Evolutionary conservation across 1,139 yeast genomes (phyloP), one percentile per base, ranked within the genome.

Genomic region (Yamadazyma siamensis): DNA sequence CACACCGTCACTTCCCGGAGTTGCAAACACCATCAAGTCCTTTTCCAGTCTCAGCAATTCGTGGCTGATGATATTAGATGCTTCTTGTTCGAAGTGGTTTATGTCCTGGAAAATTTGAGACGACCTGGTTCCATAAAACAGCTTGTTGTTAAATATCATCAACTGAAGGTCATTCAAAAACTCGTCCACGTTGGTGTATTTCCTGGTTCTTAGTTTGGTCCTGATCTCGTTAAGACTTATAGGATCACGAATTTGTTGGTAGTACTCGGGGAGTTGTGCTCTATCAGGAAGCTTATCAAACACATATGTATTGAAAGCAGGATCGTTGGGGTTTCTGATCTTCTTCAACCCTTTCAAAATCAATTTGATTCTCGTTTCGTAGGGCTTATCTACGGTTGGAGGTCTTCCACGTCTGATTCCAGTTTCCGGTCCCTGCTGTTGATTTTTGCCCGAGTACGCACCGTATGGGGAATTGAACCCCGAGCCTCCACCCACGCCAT

Each of bases 321-420:
- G 69, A 28, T 65, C 67, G 33, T 61, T 56, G 5, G 71, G 68
- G 43, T 75, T 79, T 32, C 77, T 73, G 36, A 83, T 79, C 50
- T 84, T 84, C 47, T 87, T 84, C 49, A 91, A 69, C 29, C 78
- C 80, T 51, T 94, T 80, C 65, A 89, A 64, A 25, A 91, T 80
- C 40, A 86, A 79, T 56, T 89, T 89, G 53, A 89, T 88, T 41
- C 96, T 71, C 46, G 87, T 88, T 58, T 91, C 96, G 56, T 83
- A 89, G 4, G 96, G 96, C 47, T 84, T 80, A 56, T 89, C 97
- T 35, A 89, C 94, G 32, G 89, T 85, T 1, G 97, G 97, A 6
- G 97, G 97, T 50, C 96, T 76, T 25, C 96, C 96, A 50, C 97
- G 71, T 55, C 86, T 80, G 32, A 77, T 77, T 41, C 88, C 82